Conservation (phyloP, 805 yeast species). For the Jamesozyma gamospora region DNA sequence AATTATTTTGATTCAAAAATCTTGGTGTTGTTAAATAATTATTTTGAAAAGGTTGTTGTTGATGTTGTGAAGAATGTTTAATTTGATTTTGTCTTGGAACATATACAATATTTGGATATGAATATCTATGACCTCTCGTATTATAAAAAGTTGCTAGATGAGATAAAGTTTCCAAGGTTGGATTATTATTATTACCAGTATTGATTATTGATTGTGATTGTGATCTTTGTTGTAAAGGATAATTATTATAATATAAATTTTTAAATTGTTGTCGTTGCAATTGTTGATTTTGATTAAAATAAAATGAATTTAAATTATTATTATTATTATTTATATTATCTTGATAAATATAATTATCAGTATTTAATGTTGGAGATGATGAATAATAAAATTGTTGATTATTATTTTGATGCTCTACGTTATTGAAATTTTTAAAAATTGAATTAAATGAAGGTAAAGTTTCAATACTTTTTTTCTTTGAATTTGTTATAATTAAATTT, state of each 20-base stretch:
- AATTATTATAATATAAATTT: background rate
- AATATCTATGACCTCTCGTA: conserved; percentile 19
- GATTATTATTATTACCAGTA: conserved; percentile 2
- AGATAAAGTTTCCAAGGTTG: conserved; percentile 19
- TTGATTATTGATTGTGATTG: background rate
- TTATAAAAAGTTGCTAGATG: conserved; percentile 20
- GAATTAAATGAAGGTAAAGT: conserved; percentile 4
- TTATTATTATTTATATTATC: background rate
- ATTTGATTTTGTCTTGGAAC: background rate
- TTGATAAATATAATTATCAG: background rate
- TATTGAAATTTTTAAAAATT: background rate
- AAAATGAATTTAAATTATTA: background rate
- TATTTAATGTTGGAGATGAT: background rate
- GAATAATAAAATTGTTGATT: background rate
- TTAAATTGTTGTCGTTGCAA: background rate
- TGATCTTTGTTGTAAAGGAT: background rate
- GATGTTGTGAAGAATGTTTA: no score
- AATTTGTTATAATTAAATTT: background rate
- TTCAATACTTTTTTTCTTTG: background rate
- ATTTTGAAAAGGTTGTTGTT: background rate
- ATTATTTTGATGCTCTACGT: background rate
- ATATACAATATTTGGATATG: conserved; percentile 11
- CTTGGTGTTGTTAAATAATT: background rate
- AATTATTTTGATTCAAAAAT: no score
- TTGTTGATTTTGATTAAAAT: background rate